A percentile compares a stretch with the other conserved stretches of the same genome.
Evolutionary conservation across 23 red algal species (phyloP).

Genomic region (Rhodosorus marinus): DNA sequence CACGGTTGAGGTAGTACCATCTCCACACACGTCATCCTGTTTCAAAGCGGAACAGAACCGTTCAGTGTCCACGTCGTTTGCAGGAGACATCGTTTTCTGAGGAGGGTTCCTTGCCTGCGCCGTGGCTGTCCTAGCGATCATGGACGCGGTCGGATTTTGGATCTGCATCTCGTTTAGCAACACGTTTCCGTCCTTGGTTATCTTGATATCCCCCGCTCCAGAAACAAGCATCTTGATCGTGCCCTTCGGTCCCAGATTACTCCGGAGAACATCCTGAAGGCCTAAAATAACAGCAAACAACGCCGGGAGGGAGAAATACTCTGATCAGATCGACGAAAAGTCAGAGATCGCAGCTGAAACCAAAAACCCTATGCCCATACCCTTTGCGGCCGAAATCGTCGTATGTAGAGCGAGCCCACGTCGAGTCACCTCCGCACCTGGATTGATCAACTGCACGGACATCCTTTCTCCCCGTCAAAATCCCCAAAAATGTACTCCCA

Average conservation of each 20-base stretch:
- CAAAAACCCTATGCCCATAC: not conserved
- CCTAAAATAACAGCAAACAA: slow-evolving; percentile 3
- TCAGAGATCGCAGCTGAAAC: not conserved
- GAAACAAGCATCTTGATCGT: slow-evolving; percentile 95
- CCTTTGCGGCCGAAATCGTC: slow-evolving; percentile 85
- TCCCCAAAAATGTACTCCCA: too few relatives aligned
- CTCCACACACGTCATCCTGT: slow-evolving; percentile 89
- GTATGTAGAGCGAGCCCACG: slow-evolving; percentile 79
- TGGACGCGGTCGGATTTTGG: slow-evolving; percentile 72
- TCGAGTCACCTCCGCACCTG: slow-evolving; percentile 73
- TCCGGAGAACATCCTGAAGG: slow-evolving; percentile 77
- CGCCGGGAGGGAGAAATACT: not conserved
- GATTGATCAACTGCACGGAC: slow-evolving; percentile 45
- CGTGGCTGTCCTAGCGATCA: slow-evolving; percentile 86
- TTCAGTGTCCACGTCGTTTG: not conserved
- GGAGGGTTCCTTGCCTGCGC: too few relatives aligned
- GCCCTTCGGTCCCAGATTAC: slow-evolving; percentile 87
- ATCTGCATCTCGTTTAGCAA: slow-evolving; percentile 98
- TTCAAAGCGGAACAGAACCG: not conserved
- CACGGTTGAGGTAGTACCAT: slow-evolving; percentile 88
- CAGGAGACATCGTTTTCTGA: not conserved
- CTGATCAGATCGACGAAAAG: not conserved
- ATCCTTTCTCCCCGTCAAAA: too few relatives aligned
- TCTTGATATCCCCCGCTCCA: slow-evolving; percentile 86
- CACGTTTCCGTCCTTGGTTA: slow-evolving; percentile 96